Evolutionary conservation across 352 stramenopile genomes (phyloP), one percentile per base, ranked within the genome.

Genomic region (Hyaloperonospora arabidopsidis): DNA sequence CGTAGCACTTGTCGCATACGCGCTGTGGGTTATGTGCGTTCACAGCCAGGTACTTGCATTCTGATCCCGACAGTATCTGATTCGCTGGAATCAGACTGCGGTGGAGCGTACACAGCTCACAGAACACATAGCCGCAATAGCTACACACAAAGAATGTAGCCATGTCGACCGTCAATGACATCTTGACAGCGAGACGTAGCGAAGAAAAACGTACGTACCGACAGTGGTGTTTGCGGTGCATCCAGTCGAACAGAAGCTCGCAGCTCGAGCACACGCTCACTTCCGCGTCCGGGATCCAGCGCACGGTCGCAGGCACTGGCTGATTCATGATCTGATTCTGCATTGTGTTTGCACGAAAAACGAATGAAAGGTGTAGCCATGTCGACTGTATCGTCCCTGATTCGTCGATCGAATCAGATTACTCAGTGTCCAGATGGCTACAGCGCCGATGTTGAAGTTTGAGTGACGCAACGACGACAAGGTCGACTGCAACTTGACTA

Each of bases 141-240:
- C 74, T 86, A 21, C 12, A 57, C 14, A 49, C 18, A 32, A 19
- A 18, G 6, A 36, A 15, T 44, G 23, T 12, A 43, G 23, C 19
- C 25, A 38, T 15, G 11, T 10, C 15, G 19, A 32, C 13, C 35
- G 32, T 34, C 35, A 41, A 41, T 41, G 23, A 12, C 25, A 47
- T 14, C 21, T 28, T 5, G 3, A 32, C 22, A 48, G 19, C 34
- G 5, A 48, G 25, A 49, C 7, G 8, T 5, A 49, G 15, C n/a
- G 34, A 60, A 13, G 49, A 28, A 57, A 35, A 5, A 41, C 3
- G 18, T 6, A 3, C 19, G 41, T 57, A 79, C 70, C 88, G 74
- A 70, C 89, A 96, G 67, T 96, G 86, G 61, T 97, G 89, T 50
- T 93, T 90, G 55, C 84, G 84, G 6, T 84, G 84, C 59, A 90